Conservation (phyloP, 805 yeast genomes). For the Ogataea parapolymorpha region DNA sequence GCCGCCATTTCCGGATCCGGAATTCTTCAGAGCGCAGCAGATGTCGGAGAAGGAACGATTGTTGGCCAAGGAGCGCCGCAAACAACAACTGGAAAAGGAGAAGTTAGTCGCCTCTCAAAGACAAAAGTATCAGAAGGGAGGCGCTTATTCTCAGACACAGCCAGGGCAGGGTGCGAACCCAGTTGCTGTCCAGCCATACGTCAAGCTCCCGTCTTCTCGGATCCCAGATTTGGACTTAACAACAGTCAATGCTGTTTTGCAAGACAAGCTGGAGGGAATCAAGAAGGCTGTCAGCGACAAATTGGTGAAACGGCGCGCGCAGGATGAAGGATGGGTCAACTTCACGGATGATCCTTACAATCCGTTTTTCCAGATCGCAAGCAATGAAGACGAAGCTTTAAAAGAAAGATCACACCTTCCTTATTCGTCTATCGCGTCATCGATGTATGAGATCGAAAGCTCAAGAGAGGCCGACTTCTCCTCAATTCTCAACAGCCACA, state of each 20-base stretch:
- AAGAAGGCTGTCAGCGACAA: conserved; percentile 84
- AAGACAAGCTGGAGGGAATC: conserved; percentile 73
- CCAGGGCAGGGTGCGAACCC: conserved; percentile 19
- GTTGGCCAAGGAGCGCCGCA: conserved; percentile 20
- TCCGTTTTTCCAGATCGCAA: conserved; percentile 71
- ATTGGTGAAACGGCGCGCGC: conserved; percentile 64
- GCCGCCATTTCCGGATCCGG: conserved; percentile 23
- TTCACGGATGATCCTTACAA: conserved; percentile 82
- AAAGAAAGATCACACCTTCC: conserved; percentile 66
- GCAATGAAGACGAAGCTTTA: conserved; percentile 41
- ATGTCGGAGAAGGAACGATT: conserved; percentile 17
- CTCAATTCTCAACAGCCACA: conserved; percentile 42
- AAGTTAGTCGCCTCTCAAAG: conserved; percentile 23
- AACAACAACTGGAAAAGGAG: conserved; percentile 20
- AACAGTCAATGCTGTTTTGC: conserved; percentile 70
- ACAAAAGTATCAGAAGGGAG: conserved; percentile 22
- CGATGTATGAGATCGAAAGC: conserved; percentile 61
- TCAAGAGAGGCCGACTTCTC: conserved; percentile 51
- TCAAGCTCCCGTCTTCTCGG: conserved; percentile 82
- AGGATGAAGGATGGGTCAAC: conserved; percentile 75
- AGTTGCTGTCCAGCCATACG: conserved; percentile 69
- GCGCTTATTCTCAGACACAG: conserved; percentile 23
- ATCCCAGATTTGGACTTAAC: conserved; percentile 90
- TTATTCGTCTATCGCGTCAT: conserved; percentile 73
- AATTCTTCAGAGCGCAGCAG: conserved; percentile 15